phyloP scores from a whole-genome alignment of 306 rosid species.

The Morella rubra region DNA sequence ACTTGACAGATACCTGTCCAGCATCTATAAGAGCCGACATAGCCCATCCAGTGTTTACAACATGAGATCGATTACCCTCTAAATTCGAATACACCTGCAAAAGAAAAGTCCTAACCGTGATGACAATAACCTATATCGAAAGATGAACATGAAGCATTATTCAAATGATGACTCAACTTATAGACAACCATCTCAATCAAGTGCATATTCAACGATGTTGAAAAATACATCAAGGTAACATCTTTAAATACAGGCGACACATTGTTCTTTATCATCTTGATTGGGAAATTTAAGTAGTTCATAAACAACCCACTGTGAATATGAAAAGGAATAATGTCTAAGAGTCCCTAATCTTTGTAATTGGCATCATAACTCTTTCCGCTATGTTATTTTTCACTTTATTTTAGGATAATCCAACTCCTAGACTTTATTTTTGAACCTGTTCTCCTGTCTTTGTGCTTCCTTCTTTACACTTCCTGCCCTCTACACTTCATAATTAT shows the following conservation, averaged over 20 bases:
- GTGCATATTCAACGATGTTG: neutral
- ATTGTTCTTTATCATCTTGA: too few relatives aligned
- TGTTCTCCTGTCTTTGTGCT: neutral
- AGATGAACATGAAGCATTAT: constrained; percentile 11
- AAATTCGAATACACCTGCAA: constrained; percentile 71
- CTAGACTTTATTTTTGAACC: neutral
- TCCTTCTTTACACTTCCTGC: too few relatives aligned
- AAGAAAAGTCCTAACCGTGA: constrained; percentile 9
- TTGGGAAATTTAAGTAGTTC: too few relatives aligned
- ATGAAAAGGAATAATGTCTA: too few relatives aligned
- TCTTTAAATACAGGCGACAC: too few relatives aligned
- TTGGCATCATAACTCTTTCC: too few relatives aligned
- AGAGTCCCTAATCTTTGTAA: too few relatives aligned
- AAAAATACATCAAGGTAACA: neutral
- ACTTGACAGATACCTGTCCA: constrained; percentile 57
- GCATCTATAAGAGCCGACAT: constrained; percentile 72
- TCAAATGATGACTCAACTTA: neutral
- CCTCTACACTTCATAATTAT: too few relatives aligned
- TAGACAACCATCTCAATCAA: constrained; percentile 11
- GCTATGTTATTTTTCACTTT: too few relatives aligned
- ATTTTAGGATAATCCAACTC: too few relatives aligned
- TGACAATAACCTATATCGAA: constrained; percentile 11
- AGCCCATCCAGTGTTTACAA: constrained; percentile 83
- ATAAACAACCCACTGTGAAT: too few relatives aligned
- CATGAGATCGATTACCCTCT: constrained; percentile 60